Percentiles rank a stretch among this genome's conserved stretches.
Evolutionary conservation across 208 protist genomes (phyloP).

Genomic region (Leptomonas pyrrhocoris): DNA sequence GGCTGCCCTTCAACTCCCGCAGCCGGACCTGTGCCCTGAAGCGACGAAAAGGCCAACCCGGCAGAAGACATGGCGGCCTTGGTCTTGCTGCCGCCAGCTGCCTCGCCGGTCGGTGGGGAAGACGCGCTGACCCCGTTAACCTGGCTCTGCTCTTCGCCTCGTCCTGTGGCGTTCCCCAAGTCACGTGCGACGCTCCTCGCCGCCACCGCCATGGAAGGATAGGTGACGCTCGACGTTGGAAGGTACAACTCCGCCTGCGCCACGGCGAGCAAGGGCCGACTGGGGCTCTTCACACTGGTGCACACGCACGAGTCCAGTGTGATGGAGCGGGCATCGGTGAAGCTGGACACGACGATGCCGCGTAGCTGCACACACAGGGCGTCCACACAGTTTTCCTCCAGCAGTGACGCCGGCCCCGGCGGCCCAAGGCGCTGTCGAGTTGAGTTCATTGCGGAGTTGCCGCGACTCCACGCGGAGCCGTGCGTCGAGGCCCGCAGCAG

Average conservation of each 20-base stretch:
- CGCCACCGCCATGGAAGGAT: constrained; percentile 11
- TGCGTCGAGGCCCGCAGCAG: neutral
- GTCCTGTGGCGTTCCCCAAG: neutral
- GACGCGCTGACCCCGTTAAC: neutral
- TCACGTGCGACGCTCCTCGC: constrained; percentile 17
- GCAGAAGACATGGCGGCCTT: neutral
- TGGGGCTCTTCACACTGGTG: constrained; percentile 23
- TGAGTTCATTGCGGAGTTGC: neutral
- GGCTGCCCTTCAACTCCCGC: neutral
- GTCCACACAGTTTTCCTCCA: constrained; percentile 28
- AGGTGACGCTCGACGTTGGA: constrained; percentile 16
- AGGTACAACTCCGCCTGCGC: constrained; percentile 25
- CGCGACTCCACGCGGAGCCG: constrained; percentile 1
- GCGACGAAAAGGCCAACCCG: neutral
- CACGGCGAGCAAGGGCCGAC: constrained; percentile 24
- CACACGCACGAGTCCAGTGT: constrained; percentile 24
- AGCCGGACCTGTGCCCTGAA: neutral
- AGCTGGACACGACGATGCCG: constrained; percentile 19
- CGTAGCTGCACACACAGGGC: constrained; percentile 26
- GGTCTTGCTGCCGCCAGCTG: neutral
- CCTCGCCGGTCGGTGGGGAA: neutral
- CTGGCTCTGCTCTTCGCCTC: neutral
- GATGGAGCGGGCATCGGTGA: constrained; percentile 27
- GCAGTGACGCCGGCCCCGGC: constrained; percentile 11
- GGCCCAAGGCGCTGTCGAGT: neutral